Conservation (phyloP, 495 filamentous ascomycete genomes). For the Trichocladium antarcticum region DNA sequence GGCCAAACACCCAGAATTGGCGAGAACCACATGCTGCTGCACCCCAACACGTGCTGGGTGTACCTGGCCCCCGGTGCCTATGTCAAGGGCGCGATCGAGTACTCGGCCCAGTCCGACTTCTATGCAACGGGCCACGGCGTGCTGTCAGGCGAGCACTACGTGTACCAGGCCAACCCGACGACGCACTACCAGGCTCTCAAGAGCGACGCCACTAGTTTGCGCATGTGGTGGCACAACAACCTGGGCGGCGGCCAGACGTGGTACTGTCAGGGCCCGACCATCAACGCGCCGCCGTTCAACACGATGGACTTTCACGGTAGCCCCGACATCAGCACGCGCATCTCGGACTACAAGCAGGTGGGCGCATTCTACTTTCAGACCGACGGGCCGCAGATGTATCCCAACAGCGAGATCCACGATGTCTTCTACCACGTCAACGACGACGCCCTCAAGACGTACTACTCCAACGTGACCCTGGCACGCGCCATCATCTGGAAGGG, state of each 20-base stretch:
- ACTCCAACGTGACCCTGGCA: not conserved
- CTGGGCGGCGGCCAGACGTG: conserved; percentile 1
- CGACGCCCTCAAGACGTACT: not conserved
- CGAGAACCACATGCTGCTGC: not conserved
- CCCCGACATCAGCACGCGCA: not conserved
- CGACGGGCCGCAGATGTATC: not conserved
- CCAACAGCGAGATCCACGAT: not conserved
- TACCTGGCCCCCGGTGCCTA: not conserved
- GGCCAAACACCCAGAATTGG: not conserved
- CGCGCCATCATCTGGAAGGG: not conserved
- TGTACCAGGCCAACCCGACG: not conserved
- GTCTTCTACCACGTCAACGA: conserved; percentile 1
- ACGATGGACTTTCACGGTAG: not conserved
- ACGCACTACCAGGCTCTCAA: not conserved
- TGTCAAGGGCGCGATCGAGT: not conserved
- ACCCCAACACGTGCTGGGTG: not conserved
- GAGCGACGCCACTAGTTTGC: not conserved
- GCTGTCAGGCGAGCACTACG: not conserved
- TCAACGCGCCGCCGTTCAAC: conserved; percentile 1
- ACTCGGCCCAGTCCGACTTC: not conserved
- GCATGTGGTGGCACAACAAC: not conserved
- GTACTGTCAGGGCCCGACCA: not conserved
- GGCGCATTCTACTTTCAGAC: not conserved
- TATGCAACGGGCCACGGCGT: not conserved
- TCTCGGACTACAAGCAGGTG: not conserved